Evolutionary conservation across 306 rosid genomes (phyloP), one percentile per base, ranked within the genome.

Genomic region (Rosa multiflora): DNA sequence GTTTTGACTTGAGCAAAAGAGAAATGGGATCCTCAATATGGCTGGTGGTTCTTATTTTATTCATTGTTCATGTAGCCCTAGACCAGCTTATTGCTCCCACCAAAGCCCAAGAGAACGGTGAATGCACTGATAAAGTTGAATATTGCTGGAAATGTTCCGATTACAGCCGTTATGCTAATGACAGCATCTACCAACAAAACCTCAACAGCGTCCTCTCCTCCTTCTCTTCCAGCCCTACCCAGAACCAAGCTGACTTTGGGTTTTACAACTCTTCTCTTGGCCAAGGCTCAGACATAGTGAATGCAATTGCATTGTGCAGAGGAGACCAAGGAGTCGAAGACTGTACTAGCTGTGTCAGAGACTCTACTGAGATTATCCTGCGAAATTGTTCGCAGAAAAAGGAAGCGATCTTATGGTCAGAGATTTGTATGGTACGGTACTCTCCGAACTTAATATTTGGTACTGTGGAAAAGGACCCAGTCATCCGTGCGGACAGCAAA

Each of bases 291-390:
- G 13, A 72, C 62, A 72, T 4, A 49, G 73, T 79, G 6, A 58
- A 63, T 6, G 77, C 66, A 9, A 79, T 79, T 37, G 82, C 78
- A 15, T 46, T 79, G 6, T 79, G 82, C 47, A 72, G 82, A 79
- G 82, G 82, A 62, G 78, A 79, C 21, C 8, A 72, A 14, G 3
- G 29, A 4, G 64, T 0, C 4, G n/a, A 48, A 0, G 4, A 0
- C 5, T 79, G 82, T 39, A 52, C 2, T 0, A 10, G 20, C 1
- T 39, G 78, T 29, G 10, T 79, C 26, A 47, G 21, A 1, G 0
- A 1, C 1, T 18, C 77, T 0, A 58, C 51, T 37, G 8, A 79
- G 3, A 56, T 14, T 35, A 51, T 79, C 15, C 29, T 72, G 26
- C 39, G 11, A 6, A 23, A n/a, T 2, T 56, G 75, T 43, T 23